Evolutionary conservation across 768 basidiomycete species (phyloP), one percentile per base, ranked within the genome.

Genomic region (Zangia roseola): DNA sequence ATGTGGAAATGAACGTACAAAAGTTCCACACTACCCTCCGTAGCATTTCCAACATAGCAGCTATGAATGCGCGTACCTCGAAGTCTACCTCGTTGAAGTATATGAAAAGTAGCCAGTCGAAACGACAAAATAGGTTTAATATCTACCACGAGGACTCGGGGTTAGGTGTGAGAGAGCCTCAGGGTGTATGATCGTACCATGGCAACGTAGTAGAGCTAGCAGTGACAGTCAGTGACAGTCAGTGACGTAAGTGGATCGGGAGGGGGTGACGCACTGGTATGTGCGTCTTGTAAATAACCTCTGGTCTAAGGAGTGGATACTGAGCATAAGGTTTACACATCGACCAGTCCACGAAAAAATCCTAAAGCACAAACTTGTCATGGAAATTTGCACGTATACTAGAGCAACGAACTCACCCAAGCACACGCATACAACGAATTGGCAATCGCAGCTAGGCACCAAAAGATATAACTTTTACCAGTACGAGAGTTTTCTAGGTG

Each of bases 1-100:
- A 43, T 36, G 34, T 16, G 31, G 26, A 69, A 40, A 43, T 20
- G 7, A 25, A 16, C 88, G 59, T 51, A 92, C 90, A 87, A 61
- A 94, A 88, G 67, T 95, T 97, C 95, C 95, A 98, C 56, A 87
- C 87, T 69, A 82, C 82, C 45, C 95, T 77, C 36, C 95, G 72
- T 6, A 91, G 57, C 64, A 92, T 80, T 61, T 98, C 95, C 34
- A 91, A 58, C 42, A 86, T 54, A 2, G 76, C 91, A 12, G 71
- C 78, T 38, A 91, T 74, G 70, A 91, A 93, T 0, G 81, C 71
- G 21, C 85, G 78, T 23, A 86, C 38, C 52, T 77, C 74, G 46
- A 76, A 67, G 54, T 72, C 71, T 1, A 78, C 75, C 0, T 78
- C 77, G 2, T 59, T 23, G 24, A 53, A 53, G 4, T 88, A 86